Base-by-base conservation (phyloP, 169 alveolate genomes). In the Eimeria tenella region DNA sequence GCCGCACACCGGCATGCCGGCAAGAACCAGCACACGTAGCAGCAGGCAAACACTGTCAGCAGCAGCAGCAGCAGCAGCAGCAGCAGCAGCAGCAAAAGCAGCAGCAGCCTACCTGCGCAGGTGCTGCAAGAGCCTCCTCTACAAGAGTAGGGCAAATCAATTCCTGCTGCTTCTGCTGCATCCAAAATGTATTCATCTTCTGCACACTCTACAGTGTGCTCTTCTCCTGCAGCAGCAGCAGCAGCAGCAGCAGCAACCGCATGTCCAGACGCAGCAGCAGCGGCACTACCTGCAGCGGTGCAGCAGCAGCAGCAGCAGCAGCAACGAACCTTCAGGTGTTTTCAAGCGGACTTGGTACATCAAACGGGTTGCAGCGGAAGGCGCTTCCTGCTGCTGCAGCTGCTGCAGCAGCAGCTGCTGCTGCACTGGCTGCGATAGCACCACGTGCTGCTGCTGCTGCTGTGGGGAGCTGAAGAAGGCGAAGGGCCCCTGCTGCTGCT, bases 41-140 rank as follows among this genome's bases (percentile, higher is more conserved):
- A 97, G 96, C 9, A 70, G 97, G 42, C 42, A 31, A 31, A 31
- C 4, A 31, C 42, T 2, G 42, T 31, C 42, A 96, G 52, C 97
- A 96, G 50, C 97, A 95, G 93, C 98, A 96, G 93, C 98, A 96
- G 10, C 97, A 97, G 5, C 97, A 97, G 50, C 98, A 83, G 93
- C 98, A 97, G 84, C 97, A 95, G 73, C 73, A 19, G 75, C 74
- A 19, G 21, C 74, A 9, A 1, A 0, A 55, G 21, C 15, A 31
- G 63, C 56, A 83, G 91, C 73, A 21, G 91, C 73, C 71, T 23
- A 87, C 93, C 93, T 68, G 98, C 97, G 90, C 98, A 97, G 21
- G 98, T 97, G 60, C 98, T 97, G 96, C 98, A 97, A 75, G 98
- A 96, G 17, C 98, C 98, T 2, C 98, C 98, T 17, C 98, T 94